These are phyloP conservation scores for Chenopodium album DNA, from an alignment of 148 eudicot species.

Conservation along the genomic window DNA sequence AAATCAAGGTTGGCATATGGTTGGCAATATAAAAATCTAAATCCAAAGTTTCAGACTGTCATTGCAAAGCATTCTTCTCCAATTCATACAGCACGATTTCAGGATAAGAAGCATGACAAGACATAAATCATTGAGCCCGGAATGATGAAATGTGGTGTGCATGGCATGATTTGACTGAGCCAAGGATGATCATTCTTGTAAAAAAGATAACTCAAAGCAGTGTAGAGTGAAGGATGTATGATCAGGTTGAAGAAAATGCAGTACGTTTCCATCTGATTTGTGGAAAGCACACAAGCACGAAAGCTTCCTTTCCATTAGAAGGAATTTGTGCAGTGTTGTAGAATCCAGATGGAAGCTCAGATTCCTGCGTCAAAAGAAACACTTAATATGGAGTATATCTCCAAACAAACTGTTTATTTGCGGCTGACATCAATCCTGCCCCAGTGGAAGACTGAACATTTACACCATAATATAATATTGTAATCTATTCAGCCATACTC, in stretches of 20 bases:
- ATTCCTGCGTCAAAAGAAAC: slow-evolving; percentile 96
- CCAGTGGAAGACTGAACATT: slow-evolving; percentile 11
- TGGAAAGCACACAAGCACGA: slow-evolving; percentile 60
- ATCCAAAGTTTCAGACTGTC: slow-evolving; percentile 60
- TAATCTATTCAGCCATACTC: slow-evolving; percentile 6
- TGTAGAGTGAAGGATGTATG: slow-evolving; percentile 49
- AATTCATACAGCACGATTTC: slow-evolving; percentile 66
- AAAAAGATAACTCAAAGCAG: slow-evolving; percentile 62
- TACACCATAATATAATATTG: slow-evolving; percentile 4
- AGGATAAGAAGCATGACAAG: slow-evolving; percentile 71
- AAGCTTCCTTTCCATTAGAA: slow-evolving; percentile 61
- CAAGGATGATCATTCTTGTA: slow-evolving; percentile 53
- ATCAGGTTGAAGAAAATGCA: slow-evolving; percentile 52
- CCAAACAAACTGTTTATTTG: slow-evolving; percentile 35
- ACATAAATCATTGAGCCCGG: slow-evolving; percentile 46
- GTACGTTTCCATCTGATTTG: slow-evolving; percentile 54
- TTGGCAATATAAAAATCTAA: slow-evolving; percentile 59
- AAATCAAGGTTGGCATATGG: slow-evolving; percentile 65
- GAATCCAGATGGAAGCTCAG: slow-evolving; percentile 79
- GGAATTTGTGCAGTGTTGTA: slow-evolving; percentile 55
- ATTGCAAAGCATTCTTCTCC: slow-evolving; percentile 73
- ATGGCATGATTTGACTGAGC: slow-evolving; percentile 48
- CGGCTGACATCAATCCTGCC: slow-evolving; percentile 15
- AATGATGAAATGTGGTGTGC: slow-evolving; percentile 46
- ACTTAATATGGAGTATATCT: slow-evolving; percentile 61